Evolutionary conservation across 768 basidiomycete genomes (phyloP).

Genomic region (Serendipita sp.): DNA sequence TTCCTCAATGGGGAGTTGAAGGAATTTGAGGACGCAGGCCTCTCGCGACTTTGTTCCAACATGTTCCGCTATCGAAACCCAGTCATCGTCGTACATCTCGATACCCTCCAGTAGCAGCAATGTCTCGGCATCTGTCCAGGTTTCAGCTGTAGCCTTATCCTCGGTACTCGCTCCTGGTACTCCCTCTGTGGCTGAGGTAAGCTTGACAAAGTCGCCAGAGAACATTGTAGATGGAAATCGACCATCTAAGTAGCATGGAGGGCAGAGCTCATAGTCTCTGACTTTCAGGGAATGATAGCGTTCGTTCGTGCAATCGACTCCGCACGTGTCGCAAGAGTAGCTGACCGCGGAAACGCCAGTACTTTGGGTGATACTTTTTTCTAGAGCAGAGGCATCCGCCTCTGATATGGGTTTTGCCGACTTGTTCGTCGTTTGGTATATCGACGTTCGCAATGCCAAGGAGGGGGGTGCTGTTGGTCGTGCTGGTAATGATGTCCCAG

Average conservation of each 20-base stretch:
- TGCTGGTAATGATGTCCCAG: slow-evolving; percentile 23
- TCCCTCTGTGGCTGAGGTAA: slow-evolving; percentile 27
- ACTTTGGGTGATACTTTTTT: slow-evolving; percentile 20
- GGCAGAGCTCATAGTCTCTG: slow-evolving; percentile 80
- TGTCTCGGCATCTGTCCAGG: slow-evolving; percentile 84
- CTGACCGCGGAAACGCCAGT: slow-evolving; percentile 27
- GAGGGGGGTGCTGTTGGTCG: slow-evolving; percentile 43
- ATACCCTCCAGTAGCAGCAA: slow-evolving; percentile 83
- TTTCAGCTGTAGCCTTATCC: slow-evolving; percentile 26
- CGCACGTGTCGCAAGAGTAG: slow-evolving; percentile 86
- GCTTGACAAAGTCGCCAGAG: slow-evolving; percentile 89
- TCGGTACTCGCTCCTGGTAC: slow-evolving; percentile 11
- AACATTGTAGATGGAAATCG: slow-evolving; percentile 95
- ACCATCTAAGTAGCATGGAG: slow-evolving; percentile 86
- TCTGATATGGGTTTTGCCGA: slow-evolving; percentile 53
- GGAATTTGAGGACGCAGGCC: slow-evolving; percentile 89
- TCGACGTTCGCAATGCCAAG: slow-evolving; percentile 72
- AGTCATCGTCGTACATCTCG: slow-evolving; percentile 97
- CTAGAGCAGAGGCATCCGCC: slow-evolving; percentile 48
- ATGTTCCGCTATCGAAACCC: slow-evolving; percentile 83
- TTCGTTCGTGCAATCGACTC: slow-evolving; percentile 72
- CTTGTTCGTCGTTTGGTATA: slow-evolving; percentile 79
- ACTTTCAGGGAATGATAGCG: slow-evolving; percentile 90
- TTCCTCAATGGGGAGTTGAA: slow-evolving; percentile 93
- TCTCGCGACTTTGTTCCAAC: slow-evolving; percentile 83